Percentiles rank a stretch among this genome's conserved stretches.
phyloP scores from a whole-genome alignment of 208 protist species.

The Trypanosomatidae sp. region DNA sequence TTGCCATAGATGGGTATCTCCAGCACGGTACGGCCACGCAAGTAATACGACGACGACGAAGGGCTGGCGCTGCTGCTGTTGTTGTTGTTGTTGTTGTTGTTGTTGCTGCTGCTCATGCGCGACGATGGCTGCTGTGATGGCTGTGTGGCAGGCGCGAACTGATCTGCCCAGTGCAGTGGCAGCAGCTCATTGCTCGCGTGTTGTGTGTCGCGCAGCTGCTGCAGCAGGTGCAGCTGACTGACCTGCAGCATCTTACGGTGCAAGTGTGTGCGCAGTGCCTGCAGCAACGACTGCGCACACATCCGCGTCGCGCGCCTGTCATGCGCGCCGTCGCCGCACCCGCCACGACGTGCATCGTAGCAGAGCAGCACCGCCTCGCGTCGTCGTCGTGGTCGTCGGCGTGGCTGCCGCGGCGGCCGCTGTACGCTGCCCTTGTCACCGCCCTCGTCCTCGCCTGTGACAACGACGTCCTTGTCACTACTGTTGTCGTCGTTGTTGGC shows the following conservation, averaged over 20 bases:
- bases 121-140: not conserved
- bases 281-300: too few relatives aligned
- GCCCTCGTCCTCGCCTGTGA: too few relatives aligned
- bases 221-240: constrained; percentile 72
- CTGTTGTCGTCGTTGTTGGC: too few relatives aligned
- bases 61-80: not conserved
- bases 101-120: constrained; percentile 2
- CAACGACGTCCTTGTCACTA: too few relatives aligned
- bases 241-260: constrained; percentile 50
- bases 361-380: constrained; percentile 20
- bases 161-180: constrained; percentile 63
- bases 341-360: constrained; percentile 15
- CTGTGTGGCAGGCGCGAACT: constrained; percentile 24
- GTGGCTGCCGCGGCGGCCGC: too few relatives aligned
- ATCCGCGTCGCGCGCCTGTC: constrained; percentile 2
- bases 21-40: constrained; percentile 41
- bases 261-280: constrained; percentile 33
- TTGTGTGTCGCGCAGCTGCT: constrained; percentile 75
- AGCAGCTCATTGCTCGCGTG: constrained; percentile 68
- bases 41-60: constrained; percentile 24
- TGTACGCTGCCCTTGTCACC: too few relatives aligned
- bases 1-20: constrained; percentile 85
- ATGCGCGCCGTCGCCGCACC: not conserved
- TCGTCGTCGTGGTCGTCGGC: not conserved
- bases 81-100: constrained; percentile 1